Base-by-base conservation (phyloP, 495 filamentous ascomycete species). In the Hypomontagnella submonticulosa region DNA sequence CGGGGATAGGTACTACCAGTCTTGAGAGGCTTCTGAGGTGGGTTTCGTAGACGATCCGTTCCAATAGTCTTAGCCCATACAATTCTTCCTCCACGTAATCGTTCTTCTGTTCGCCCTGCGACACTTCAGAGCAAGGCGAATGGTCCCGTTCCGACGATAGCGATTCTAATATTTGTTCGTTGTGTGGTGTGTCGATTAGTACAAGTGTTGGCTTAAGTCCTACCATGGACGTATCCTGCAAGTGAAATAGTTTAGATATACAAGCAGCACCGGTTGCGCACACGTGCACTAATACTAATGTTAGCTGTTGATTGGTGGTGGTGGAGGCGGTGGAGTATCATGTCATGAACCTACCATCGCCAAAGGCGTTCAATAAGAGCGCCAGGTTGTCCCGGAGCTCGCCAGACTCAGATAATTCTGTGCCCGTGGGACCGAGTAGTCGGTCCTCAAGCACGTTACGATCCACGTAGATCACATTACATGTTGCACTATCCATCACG, bases 401-500 rank as follows among this genome's bases (percentile, higher is more conserved):
- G 19, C 65, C 65, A 47, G 61, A 65, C 62, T 72, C 69, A 6
- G 56, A 60, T n/a, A 69, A 16, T 2, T 66, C 57, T 36, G 66
- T 49, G 53, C 58, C 53, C 37, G 58, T 44, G 20, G 66, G 55
- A 38, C 57, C 54, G 23, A 88, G 80, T 77, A 83, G 79, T 71
- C 87, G 81, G 63, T 92, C 88, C 63, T 86, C 80, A 61, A 77
- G 79, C 52, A 90, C 85, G 50, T 86, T 85, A 72, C 88, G 88
- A 78, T 95, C 90, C 60, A 95, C 90, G 74, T 93, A 95, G 65
- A 95, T 88, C 60, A 91, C 87, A 79, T 90, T 88, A 79, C 89
- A 93, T 62, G 85, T 80, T 69, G 86, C 82, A 76, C 82, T 80
- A 76, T 91, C 90, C 88, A 91, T 90, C 57, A 71, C 79, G 75